Evolutionary conservation across 108 stramenopile species (phyloP).

Genomic region (Fistulifera pelliculosa): DNA sequence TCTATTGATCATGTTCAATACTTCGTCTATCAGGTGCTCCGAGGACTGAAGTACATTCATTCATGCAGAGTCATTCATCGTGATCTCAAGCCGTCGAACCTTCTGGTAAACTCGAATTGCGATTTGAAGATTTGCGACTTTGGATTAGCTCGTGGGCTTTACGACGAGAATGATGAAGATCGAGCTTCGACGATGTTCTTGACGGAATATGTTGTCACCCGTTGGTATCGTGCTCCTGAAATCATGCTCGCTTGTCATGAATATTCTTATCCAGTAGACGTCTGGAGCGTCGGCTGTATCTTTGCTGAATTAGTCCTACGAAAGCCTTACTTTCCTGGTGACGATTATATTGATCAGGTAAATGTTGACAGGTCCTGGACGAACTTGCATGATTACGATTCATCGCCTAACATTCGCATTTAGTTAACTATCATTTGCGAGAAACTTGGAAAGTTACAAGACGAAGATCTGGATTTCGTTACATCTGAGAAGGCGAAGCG

Average conservation of each 20-base stretch:
- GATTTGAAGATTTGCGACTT: constrained; percentile 99
- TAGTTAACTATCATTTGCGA: constrained; percentile 77
- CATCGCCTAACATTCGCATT: neutral
- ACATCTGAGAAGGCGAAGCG: constrained; percentile 86
- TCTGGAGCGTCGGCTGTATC: constrained; percentile 98
- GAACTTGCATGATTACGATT: neutral
- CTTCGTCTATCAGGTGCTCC: constrained; percentile 94
- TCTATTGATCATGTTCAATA: constrained; percentile 97
- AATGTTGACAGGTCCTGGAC: constrained; percentile 12
- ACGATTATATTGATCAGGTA: constrained; percentile 99
- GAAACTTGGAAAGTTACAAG: constrained; percentile 89
- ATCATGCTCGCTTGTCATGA: constrained; percentile 99
- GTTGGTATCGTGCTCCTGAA: constrained; percentile 99
- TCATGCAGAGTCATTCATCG: constrained; percentile 97
- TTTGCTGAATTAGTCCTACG: constrained; percentile 94
- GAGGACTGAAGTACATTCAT: constrained; percentile 96
- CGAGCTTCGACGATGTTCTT: constrained; percentile 66
- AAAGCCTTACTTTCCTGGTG: constrained; percentile 97
- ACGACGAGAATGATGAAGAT: constrained; percentile 23
- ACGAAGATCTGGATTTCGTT: constrained; percentile 89
- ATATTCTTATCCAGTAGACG: constrained; percentile 95
- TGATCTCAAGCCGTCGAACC: constrained; percentile 96
- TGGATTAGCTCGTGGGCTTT: constrained; percentile 92
- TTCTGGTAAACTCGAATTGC: constrained; percentile 98
- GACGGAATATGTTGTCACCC: constrained; percentile 93